These are phyloP conservation scores for Nothophoma quercina DNA, from an alignment of 2,329 filamentous ascomycete genomes.

Conservation along the genomic window DNA sequence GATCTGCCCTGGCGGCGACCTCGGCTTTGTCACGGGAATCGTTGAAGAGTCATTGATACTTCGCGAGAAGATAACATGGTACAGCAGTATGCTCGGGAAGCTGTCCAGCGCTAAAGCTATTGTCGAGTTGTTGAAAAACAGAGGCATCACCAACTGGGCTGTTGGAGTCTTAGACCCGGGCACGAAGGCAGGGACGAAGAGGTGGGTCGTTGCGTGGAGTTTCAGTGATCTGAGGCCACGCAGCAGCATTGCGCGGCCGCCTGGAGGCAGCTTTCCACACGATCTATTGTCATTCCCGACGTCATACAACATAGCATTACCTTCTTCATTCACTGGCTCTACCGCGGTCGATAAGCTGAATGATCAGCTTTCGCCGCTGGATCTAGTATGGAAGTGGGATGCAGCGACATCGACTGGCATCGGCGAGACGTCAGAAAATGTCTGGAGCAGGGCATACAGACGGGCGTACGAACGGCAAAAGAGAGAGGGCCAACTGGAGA, in stretches of 20 bases:
- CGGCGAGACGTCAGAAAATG: constrained; percentile 72
- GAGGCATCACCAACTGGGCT: constrained; percentile 77
- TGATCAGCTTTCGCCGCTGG: constrained; percentile 61
- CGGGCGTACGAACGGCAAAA: constrained; percentile 59
- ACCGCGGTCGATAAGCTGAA: constrained; percentile 51
- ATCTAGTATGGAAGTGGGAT: constrained; percentile 73
- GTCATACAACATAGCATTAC: constrained; percentile 54
- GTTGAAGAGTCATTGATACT: constrained; percentile 72
- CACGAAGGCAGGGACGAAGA: constrained; percentile 75
- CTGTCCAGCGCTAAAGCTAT: constrained; percentile 71
- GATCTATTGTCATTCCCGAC: constrained; percentile 62
- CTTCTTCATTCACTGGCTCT: constrained; percentile 37
- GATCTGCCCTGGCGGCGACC: constrained; percentile 81
- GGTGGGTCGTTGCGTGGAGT: constrained; percentile 92
- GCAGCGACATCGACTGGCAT: constrained; percentile 61
- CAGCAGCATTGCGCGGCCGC: constrained; percentile 49
- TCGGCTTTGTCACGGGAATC: constrained; percentile 75
- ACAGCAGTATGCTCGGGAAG: constrained; percentile 90
- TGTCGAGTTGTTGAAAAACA: constrained; percentile 63
- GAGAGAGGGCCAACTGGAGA: constrained; percentile 26
- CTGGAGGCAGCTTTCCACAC: constrained; percentile 54
- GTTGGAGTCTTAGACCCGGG: constrained; percentile 73
- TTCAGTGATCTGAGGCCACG: constrained; percentile 72
- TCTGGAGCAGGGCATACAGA: constrained; percentile 80
- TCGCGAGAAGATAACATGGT: constrained; percentile 76